Evolutionary conservation across 768 basidiomycete species (phyloP).

Genomic region (Naganishia randhawae): DNA sequence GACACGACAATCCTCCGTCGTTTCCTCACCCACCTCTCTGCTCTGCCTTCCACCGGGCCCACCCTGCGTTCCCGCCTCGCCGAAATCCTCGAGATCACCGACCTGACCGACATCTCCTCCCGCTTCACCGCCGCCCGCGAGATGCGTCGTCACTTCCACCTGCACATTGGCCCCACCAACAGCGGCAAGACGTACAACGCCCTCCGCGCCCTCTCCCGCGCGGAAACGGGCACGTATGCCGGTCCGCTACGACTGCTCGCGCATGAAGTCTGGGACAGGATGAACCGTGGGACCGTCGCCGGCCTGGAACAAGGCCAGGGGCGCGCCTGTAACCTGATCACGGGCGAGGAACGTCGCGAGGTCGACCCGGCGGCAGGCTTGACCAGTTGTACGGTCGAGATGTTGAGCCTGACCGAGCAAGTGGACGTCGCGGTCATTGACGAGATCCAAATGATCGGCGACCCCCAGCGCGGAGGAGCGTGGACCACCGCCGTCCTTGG

Average conservation of each 20-base stretch:
- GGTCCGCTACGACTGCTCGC: slow-evolving; percentile 90
- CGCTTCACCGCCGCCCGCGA: slow-evolving; percentile 57
- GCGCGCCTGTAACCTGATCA: slow-evolving; percentile 75
- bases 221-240: slow-evolving; percentile 72
- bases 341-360: slow-evolving; percentile 82
- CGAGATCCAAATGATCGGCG: slow-evolving; percentile 93
- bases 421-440: slow-evolving; percentile 86
- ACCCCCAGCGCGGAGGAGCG: slow-evolving; percentile 68
- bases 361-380: slow-evolving; percentile 61
- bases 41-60: slow-evolving; percentile 13
- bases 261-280: slow-evolving; percentile 85
- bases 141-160: slow-evolving; percentile 70
- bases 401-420: slow-evolving; percentile 57
- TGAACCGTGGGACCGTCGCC: slow-evolving; percentile 84
- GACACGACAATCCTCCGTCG: slow-evolving; percentile 38
- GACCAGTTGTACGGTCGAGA: slow-evolving; percentile 88
- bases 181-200: slow-evolving; percentile 96
- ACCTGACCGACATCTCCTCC: slow-evolving; percentile 35
- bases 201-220: slow-evolving; percentile 75
- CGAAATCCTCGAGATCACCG: slow-evolving; percentile 36
- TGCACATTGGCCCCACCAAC: slow-evolving; percentile 97
- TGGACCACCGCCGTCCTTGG: slow-evolving; percentile 84
- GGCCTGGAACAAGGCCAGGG: slow-evolving; percentile 62
- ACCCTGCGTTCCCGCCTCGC: slow-evolving; percentile 22
- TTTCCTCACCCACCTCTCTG: slow-evolving; percentile 29